Base-by-base conservation (phyloP, 169 alveolate genomes). In the Babesia bovis region DNA sequence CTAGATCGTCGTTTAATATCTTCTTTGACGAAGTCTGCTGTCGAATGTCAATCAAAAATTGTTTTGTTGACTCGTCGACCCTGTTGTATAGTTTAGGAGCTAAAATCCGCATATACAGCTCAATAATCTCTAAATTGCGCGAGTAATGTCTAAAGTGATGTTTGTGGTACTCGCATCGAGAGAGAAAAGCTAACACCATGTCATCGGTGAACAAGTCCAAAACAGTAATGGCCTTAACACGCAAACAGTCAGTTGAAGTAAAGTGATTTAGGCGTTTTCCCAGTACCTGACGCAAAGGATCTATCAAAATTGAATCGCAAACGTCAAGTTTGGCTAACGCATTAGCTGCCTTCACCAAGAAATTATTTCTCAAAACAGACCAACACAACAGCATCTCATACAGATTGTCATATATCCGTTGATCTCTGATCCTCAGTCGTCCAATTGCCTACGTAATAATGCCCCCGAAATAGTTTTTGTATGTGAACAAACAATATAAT, bases 321-420 rank as follows among this genome's bases (percentile, higher is more conserved):
- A 88, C 74, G 32, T 88, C 91, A 10, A 88, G 75, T 60, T 88
- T 88, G 2, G 90, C 47, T 6, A 88, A 47, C 23, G 85, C 63
- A 67, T 88, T 88, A 10, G 93, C 81, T 0, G 91, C 89, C 88
- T 84, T 88, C 15, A 88, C 66, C 7, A 88, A 26, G 67, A 88
- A 88, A 65, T 88, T 88, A 55, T 88, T 88, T 32, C 93, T 63
- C n/a, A 88, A 56, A 21, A 88, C 82, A 25, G 93, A 58, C 93
- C 93, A 88, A 40, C 93, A 88, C 23, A 84, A 70, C 6, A 87
- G 68, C 93, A 88, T 88, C 49, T 88, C 90, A 51, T 83, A 82
- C 44, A 88, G 42, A 17, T 84, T 85, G 71, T 88, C 89, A 49
- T 73, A 66, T 55, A 88, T 66, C 33, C 87, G 59, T 38, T 76